Conservation (phyloP, 805 yeast species). For the Candida corydali region DNA sequence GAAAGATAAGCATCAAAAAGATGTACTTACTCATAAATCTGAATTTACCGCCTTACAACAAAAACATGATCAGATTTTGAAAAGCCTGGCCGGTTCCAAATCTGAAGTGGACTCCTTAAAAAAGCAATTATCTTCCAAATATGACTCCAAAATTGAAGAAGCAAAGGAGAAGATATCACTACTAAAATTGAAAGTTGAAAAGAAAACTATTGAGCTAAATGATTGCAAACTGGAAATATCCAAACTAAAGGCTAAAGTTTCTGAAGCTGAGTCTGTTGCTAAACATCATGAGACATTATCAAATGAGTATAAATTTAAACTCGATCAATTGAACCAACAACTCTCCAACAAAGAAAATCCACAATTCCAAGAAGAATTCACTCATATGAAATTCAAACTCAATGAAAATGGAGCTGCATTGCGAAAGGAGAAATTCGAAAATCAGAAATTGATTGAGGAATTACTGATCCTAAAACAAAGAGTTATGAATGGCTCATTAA, state of each 20-base stretch:
- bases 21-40: too few relatives aligned
- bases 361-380: constrained; percentile 40
- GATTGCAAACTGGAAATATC: constrained; percentile 3
- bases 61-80: too few relatives aligned
- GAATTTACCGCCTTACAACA: too few relatives aligned
- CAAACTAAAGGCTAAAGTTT: not conserved
- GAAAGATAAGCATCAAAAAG: too few relatives aligned
- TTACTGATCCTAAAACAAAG: constrained; percentile 57
- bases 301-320: constrained; percentile 14
- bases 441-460: constrained; percentile 50
- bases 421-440: constrained; percentile 44
- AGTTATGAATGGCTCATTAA: constrained; percentile 50
- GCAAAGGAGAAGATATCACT: constrained; percentile 13
- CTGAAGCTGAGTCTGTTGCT: constrained; percentile 15
- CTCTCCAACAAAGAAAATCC: constrained; percentile 33
- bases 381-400: constrained; percentile 45
- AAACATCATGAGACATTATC: constrained; percentile 13
- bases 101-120: constrained; percentile 10
- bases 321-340: constrained; percentile 20
- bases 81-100: too few relatives aligned
- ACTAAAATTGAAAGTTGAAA: constrained; percentile 9
- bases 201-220: constrained; percentile 7
- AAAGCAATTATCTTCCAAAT: too few relatives aligned
- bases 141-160: constrained; percentile 14
- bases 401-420: constrained; percentile 49